Base-by-base conservation (phyloP, 208 protist genomes). In the Borovskyia barvae region DNA sequence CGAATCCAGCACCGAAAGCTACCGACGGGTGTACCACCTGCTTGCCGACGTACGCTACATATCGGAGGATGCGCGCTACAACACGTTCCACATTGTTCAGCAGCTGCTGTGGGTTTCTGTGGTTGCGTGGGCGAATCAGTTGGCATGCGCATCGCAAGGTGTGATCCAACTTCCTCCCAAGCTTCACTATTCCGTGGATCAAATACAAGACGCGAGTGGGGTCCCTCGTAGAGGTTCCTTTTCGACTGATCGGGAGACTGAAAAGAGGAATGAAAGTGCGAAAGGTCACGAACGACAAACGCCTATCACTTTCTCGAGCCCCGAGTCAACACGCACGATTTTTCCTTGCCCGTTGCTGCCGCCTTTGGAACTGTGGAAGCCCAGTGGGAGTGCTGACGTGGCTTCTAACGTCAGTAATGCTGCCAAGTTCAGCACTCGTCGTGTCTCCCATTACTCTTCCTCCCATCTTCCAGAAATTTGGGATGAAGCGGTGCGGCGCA, bases 101-200 rank as follows among this genome's bases (percentile, higher is more conserved):
- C 63, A 67, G 11, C 54, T 81, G 2, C 45, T 87, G 28, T 77
- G 66, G 61, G 66, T 72, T 2, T 74, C 80, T 24, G 29, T 85
- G 30, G 64, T 53, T 9, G 69, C 67, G 37, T 90, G 84, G 84
- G 59, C 77, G 3, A 49, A 72, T 14, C 77, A 82, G 36, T 22
- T 90, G 48, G 82, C 69, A 30, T 40, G 41, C 35, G 74, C 72
- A 22, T 85, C 70, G 11, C 55, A 65, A 24, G 63, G 53, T 8
- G 54, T 45, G 1, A 40, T 90, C 2, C n/a, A 9, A 5, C 51
- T 81, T 3, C 71, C 64, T 11, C 50, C 52, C 1, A 11, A 0
- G 7, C 19, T 71, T n/a, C n/a, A 35, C 55, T 14, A 7, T 45
- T 35, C n/a, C n/a, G n/a, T n/a, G n/a, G n/a, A n/a, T n/a, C n/a